Evolutionary conservation across 345 rosid species (phyloP).

Genomic region (Citropsis articulata): DNA sequence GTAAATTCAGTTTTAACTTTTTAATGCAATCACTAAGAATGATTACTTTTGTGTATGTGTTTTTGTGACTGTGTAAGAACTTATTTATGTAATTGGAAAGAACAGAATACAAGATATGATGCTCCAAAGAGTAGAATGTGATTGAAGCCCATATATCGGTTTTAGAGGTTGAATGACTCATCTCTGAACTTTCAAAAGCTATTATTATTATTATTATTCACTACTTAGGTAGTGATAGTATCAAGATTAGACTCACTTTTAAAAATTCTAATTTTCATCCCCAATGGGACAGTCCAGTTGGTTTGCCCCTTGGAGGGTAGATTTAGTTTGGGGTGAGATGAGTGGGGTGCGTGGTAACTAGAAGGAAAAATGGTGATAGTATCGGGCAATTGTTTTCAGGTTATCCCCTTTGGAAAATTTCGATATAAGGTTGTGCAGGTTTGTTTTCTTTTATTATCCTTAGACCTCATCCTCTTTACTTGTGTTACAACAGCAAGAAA

Average conservation of each 20-base stretch:
- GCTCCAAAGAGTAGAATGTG: background rate
- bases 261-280: background rate
- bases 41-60: background rate
- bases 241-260: background rate
- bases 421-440: background rate
- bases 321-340: background rate
- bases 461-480: background rate
- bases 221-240: background rate
- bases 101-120: background rate
- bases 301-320: no score
- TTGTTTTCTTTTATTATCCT: background rate
- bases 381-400: background rate
- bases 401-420: background rate
- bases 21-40: background rate
- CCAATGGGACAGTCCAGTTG: background rate
- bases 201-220: background rate
- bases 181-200: background rate
- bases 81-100: background rate
- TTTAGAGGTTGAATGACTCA: background rate
- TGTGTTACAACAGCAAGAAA: background rate
- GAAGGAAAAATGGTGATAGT: background rate
- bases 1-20: background rate
- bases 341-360: background rate
- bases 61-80: background rate
- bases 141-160: constrained; percentile 2